Conservation (phyloP, 345 rosid genomes). For the Brassica nigra region DNA sequence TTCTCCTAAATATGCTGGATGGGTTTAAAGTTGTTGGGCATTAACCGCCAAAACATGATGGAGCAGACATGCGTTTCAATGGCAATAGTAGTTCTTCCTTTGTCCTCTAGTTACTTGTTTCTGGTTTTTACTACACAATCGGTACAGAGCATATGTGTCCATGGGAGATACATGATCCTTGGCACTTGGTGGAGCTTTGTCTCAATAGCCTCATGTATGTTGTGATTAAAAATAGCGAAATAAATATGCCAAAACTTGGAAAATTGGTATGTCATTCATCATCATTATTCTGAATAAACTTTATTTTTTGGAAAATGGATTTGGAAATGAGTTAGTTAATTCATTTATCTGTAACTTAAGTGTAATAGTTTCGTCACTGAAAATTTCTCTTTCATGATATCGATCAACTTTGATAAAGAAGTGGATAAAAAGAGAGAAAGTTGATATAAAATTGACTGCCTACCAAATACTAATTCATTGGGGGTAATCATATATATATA, state of each 20-base stretch:
- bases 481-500: constrained; percentile 12
- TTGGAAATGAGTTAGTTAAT: neutral
- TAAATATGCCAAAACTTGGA: neutral
- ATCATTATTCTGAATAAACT: neutral
- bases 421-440: neutral
- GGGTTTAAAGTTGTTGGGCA: no score
- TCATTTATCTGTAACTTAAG: no score
- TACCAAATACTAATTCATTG: constrained; percentile 31
- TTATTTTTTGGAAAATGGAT: neutral
- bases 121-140: constrained; percentile 84
- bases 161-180: constrained; percentile 87
- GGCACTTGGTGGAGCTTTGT: constrained; percentile 65
- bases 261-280: neutral
- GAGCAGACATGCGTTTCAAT: constrained; percentile 27
- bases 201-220: no score
- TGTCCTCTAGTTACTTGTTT: constrained; percentile 86
- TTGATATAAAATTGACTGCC: constrained; percentile 27
- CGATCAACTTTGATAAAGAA: neutral
- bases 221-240: neutral
- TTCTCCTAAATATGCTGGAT: no score
- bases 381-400: neutral
- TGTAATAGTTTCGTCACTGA: neutral
- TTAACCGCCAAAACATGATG: no score
- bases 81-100: constrained; percentile 87
- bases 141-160: constrained; percentile 77